Percentiles rank a stretch among this genome's conserved stretches.
phyloP scores from a whole-genome alignment of 2,329 filamentous ascomycete genomes.

The Venturia carpophila region DNA sequence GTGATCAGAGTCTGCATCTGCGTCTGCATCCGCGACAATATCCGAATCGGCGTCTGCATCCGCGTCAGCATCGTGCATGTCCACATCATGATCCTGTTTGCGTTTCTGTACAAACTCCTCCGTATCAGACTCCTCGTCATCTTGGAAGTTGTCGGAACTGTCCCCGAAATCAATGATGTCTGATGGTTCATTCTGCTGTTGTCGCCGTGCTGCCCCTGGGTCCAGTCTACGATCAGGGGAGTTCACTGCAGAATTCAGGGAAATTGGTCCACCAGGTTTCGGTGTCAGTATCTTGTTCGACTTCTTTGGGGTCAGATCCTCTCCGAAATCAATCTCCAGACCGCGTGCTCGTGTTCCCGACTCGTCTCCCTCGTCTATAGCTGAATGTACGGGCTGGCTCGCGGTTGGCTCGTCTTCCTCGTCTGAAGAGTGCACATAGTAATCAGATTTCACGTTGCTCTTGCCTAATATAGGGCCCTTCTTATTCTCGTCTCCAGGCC shows the following conservation, averaged over 20 bases:
- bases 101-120: slow-evolving; percentile 13
- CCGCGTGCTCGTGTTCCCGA: slow-evolving; percentile 7
- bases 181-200: slow-evolving; percentile 10
- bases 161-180: slow-evolving; percentile 18
- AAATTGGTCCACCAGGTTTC: slow-evolving; percentile 18
- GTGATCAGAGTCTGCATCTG: slow-evolving; percentile 13
- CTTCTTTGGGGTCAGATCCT: slow-evolving; percentile 4
- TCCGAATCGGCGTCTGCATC: slow-evolving; percentile 10
- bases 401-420: slow-evolving; percentile 16
- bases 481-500: slow-evolving; percentile 21
- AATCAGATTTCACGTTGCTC: slow-evolving; percentile 16
- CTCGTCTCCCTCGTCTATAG: neutral
- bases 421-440: slow-evolving; percentile 19
- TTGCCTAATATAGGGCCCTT: slow-evolving; percentile 2
- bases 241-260: slow-evolving; percentile 18
- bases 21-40: slow-evolving; percentile 10
- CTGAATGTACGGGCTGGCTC: neutral
- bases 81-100: slow-evolving; percentile 8
- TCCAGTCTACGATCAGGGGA: slow-evolving; percentile 16
- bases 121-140: slow-evolving; percentile 19
- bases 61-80: slow-evolving; percentile 10
- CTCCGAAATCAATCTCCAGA: slow-evolving; percentile 21
- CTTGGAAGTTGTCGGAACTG: slow-evolving; percentile 8
- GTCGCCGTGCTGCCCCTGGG: slow-evolving; percentile 2
- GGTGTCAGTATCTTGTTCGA: neutral